These are phyloP conservation scores for Striga hermonthica DNA, from an alignment of 305 asterid genomes.

Conservation along the genomic window DNA sequence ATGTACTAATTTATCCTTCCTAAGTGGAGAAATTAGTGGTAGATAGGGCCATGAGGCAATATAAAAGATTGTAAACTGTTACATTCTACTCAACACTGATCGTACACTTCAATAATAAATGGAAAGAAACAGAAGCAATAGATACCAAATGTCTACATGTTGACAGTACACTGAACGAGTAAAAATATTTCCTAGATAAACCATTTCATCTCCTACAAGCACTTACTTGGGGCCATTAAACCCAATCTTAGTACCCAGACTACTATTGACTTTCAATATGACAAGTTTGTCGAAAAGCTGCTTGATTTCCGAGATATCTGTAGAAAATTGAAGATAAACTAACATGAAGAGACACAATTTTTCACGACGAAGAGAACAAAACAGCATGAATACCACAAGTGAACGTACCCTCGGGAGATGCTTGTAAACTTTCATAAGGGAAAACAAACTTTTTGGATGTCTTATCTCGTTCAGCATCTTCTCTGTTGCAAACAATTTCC, in stretches of 20 bases:
- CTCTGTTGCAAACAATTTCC: constrained; percentile 48
- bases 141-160: not conserved
- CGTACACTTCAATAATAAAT: not conserved
- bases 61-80: not conserved
- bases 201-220: constrained; percentile 28
- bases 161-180: constrained; percentile 12
- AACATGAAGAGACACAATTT: constrained; percentile 9
- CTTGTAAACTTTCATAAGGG: constrained; percentile 64
- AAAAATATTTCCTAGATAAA: not conserved
- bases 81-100: not conserved
- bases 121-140: not conserved
- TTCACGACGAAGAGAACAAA: constrained; percentile 7
- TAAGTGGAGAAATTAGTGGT: not conserved
- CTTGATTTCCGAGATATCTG: constrained; percentile 60
- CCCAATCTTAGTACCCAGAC: constrained; percentile 61
- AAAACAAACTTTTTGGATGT: constrained; percentile 45
- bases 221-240: constrained; percentile 78
- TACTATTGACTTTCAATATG: constrained; percentile 64
- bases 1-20: constrained; percentile 10
- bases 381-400: constrained; percentile 11
- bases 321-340: constrained; percentile 31
- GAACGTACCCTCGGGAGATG: constrained; percentile 64
- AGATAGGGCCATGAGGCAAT: not conserved
- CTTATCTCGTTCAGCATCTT: constrained; percentile 41
- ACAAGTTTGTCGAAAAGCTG: constrained; percentile 80